phyloP scores from a whole-genome alignment of 2,329 filamentous ascomycete genomes.

The Lasiodiplodia theobromae region DNA sequence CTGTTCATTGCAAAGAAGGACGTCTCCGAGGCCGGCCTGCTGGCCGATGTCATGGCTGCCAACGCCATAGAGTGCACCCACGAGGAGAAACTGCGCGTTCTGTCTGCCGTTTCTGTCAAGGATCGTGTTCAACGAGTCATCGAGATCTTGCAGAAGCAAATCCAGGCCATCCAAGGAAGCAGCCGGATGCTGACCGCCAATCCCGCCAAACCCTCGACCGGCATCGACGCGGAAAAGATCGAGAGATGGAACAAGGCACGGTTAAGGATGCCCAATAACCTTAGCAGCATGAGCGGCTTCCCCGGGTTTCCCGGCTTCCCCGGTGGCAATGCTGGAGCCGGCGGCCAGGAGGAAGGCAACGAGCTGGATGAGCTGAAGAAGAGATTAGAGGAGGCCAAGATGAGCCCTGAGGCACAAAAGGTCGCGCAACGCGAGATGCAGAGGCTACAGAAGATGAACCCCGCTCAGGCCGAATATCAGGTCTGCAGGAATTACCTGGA shows the following conservation, averaged over 20 bases:
- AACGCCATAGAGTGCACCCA: slow-evolving; percentile 87
- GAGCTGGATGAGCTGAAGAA: slow-evolving; percentile 93
- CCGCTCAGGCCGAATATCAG: slow-evolving; percentile 93
- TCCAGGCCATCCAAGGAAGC: slow-evolving; percentile 83
- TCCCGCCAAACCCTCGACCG: slow-evolving; percentile 59
- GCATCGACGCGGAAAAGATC: slow-evolving; percentile 53
- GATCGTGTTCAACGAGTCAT: slow-evolving; percentile 82
- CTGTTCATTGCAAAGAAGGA: slow-evolving; percentile 85
- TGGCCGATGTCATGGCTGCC: slow-evolving; percentile 96
- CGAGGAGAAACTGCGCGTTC: slow-evolving; percentile 87
- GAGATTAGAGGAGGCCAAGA: slow-evolving; percentile 79
- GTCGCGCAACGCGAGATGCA: slow-evolving; percentile 90
- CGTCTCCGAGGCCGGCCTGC: slow-evolving; percentile 77
- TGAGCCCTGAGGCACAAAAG: slow-evolving; percentile 85
- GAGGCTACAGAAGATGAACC: slow-evolving; percentile 91
- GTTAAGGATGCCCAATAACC: slow-evolving; percentile 24
- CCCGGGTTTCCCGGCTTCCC: slow-evolving; percentile 49
- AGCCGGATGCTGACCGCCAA: slow-evolving; percentile 84
- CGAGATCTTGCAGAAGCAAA: slow-evolving; percentile 82
- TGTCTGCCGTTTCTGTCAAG: slow-evolving; percentile 81
- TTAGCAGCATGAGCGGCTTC: slow-evolving; percentile 39
- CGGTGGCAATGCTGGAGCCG: slow-evolving; percentile 60
- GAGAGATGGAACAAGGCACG: slow-evolving; percentile 37
- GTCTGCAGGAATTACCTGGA: slow-evolving; percentile 94
- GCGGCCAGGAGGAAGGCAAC: slow-evolving; percentile 79